Evolutionary conservation across 257 asterid species (phyloP).

Genomic region (Solanum appendiculatum): DNA sequence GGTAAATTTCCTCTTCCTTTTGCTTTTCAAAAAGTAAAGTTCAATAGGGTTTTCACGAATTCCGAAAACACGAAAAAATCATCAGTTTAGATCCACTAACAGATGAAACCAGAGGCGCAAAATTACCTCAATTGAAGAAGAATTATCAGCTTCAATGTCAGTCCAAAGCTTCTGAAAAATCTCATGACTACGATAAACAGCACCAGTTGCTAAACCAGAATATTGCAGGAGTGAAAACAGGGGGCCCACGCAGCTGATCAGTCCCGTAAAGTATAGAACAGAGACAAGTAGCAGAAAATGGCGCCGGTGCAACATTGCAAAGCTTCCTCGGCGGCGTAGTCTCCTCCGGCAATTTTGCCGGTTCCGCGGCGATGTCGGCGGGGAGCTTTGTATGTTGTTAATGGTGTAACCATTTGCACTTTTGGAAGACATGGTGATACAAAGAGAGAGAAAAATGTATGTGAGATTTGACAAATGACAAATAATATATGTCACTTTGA

Average conservation of each 20-base stretch:
- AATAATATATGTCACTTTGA: neutral
- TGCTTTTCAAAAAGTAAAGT: neutral
- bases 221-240: slow-evolving; percentile 43
- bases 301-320: neutral
- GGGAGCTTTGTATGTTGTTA: neutral
- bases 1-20: neutral
- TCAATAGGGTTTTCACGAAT: neutral
- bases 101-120: neutral
- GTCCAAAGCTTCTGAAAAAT: slow-evolving; percentile 54
- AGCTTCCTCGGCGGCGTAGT: slow-evolving; percentile 8
- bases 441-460: neutral
- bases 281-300: slow-evolving; percentile 1
- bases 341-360: slow-evolving; percentile 6
- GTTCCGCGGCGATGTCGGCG: neutral
- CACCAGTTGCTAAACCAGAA: slow-evolving; percentile 23
- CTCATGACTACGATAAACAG: slow-evolving; percentile 61
- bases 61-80: neutral
- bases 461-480: neutral
- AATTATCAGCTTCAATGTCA: slow-evolving; percentile 52
- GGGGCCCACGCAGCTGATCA: slow-evolving; percentile 62
- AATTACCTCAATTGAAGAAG: slow-evolving; percentile 51
- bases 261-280: slow-evolving; percentile 46
- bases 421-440: neutral
- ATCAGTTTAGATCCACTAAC: neutral
- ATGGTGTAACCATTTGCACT: neutral